Base-by-base conservation (phyloP, 2,329 filamentous ascomycete species). In the Fusarium sp. region DNA sequence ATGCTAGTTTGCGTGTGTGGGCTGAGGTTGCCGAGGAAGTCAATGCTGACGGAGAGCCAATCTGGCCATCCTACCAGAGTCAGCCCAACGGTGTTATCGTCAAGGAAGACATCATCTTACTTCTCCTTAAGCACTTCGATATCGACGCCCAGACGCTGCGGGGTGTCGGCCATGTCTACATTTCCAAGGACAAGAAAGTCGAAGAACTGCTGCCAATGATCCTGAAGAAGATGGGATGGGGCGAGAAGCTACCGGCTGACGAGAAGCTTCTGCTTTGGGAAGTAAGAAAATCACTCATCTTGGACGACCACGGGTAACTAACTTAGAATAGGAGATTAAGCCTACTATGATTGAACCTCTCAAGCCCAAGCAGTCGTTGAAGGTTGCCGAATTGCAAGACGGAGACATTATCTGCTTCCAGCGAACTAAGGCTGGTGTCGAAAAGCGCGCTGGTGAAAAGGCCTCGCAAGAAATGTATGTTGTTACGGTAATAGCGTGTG, bases 391-490 rank as follows among this genome's bases (percentile, higher is more conserved):
- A 80, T 92, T 99, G 29, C 95, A 98, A 80, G 95, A 99, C 77
- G 96, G 96, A 53, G 96, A 99, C 79, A 97, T 99, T 74, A 90
- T 99, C 62, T 97, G 95, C 79, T 98, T 98, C 83, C 96, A 99
- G 80, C 89, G 89, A 66, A 84, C 87, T 31, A 83, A 87, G 77
- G 79, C 80, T 8, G 79, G 84, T 4, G 56, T 53, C 8, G 74
- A 77, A 41, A 73, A 77, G 44, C 72, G 76, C 11, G 38, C 73
- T 4, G 50, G 75, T 14, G 80, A 81, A 29, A 80, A 79, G 62
- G 42, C 77, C 20, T 62, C 62, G 22, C 79, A 78, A 62, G 81
- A 83, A 62, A 54, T 71, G 80, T 82, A 63, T 50, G 81, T 79
- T n/a, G 29, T 36, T 4, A 4, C 22, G 29, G n/a, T 17, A 20